Percentiles rank a stretch among this genome's conserved stretches.
Evolutionary conservation across 1,284 basidiomycete species (phyloP).

Genomic region (Sporisorium iseilematis-ciliati): DNA sequence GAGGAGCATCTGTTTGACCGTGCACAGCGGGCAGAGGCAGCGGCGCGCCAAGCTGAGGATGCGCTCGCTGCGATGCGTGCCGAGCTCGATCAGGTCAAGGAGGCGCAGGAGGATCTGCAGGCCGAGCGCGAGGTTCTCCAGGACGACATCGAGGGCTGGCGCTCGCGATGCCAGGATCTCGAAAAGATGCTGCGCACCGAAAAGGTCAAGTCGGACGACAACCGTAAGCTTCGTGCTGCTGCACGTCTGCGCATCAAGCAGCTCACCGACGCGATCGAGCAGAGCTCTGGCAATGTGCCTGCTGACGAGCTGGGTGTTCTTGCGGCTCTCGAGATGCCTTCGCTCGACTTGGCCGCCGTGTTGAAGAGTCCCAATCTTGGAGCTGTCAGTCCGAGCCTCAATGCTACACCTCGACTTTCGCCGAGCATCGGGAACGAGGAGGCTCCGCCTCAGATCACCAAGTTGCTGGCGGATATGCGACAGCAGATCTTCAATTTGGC

Average conservation of each 20-base stretch:
- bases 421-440: slow-evolving; percentile 40
- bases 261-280: slow-evolving; percentile 49
- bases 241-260: slow-evolving; percentile 54
- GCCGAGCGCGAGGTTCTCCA: slow-evolving; percentile 65
- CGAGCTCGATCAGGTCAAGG: slow-evolving; percentile 38
- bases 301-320: slow-evolving; percentile 41
- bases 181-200: slow-evolving; percentile 61
- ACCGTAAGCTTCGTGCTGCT: slow-evolving; percentile 43
- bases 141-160: slow-evolving; percentile 68
- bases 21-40: slow-evolving; percentile 47
- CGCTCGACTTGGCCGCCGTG: slow-evolving; percentile 37
- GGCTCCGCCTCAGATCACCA: slow-evolving; percentile 57
- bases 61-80: slow-evolving; percentile 19
- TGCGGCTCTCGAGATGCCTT: slow-evolving; percentile 40
- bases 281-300: slow-evolving; percentile 28
- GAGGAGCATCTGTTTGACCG: slow-evolving; percentile 47
- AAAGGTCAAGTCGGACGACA: slow-evolving; percentile 55
- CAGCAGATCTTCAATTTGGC: slow-evolving; percentile 69
- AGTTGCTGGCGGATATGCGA: slow-evolving; percentile 67
- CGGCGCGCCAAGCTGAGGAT: slow-evolving; percentile 29
- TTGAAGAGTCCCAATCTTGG: slow-evolving; percentile 55
- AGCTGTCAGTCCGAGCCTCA: slow-evolving; percentile 33
- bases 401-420: slow-evolving; percentile 37
- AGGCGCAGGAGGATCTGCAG: slow-evolving; percentile 57
- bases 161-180: slow-evolving; percentile 61